A percentile compares a stretch with the other conserved stretches of the same genome.
phyloP scores from a whole-genome alignment of 1,284 basidiomycete species.

The Agroathelia rolfsii region DNA sequence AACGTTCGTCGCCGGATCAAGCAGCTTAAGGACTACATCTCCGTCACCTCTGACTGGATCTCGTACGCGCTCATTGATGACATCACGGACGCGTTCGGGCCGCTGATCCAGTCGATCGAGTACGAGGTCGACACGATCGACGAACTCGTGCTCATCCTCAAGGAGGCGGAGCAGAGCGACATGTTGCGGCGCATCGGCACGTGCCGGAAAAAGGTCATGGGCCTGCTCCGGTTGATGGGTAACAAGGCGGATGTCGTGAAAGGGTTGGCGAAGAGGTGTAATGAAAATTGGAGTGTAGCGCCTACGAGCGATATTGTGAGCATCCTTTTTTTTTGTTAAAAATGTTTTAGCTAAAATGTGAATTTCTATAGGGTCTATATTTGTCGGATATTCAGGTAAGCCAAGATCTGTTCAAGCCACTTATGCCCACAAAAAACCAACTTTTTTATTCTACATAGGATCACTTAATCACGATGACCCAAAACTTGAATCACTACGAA shows the following conservation, averaged over 20 bases:
- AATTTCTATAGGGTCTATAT: slow-evolving; percentile 65
- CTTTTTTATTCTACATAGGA: slow-evolving; percentile 42
- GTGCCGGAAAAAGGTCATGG: slow-evolving; percentile 99
- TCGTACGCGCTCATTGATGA: slow-evolving; percentile 99
- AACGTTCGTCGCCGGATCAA: slow-evolving; percentile 97
- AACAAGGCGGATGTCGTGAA: slow-evolving; percentile 99
- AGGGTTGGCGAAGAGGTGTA: slow-evolving; percentile 94
- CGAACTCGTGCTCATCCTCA: slow-evolving; percentile 94
- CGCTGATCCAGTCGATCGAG: slow-evolving; percentile 96
- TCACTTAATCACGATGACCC: slow-evolving; percentile 99
- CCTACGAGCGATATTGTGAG: slow-evolving; percentile 94
- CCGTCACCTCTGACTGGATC: slow-evolving; percentile 99
- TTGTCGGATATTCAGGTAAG: slow-evolving; percentile 81
- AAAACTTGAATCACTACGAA: slow-evolving; percentile 98
- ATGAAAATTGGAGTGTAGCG: slow-evolving; percentile 98
- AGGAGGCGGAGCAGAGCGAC: slow-evolving; percentile 57
- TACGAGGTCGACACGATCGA: slow-evolving; percentile 99
- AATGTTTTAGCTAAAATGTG: neutral
- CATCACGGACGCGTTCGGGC: slow-evolving; percentile 98
- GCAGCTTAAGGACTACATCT: slow-evolving; percentile 99
- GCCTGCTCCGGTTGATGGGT: slow-evolving; percentile 89
- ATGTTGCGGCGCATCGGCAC: slow-evolving; percentile 83
- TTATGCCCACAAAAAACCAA: too few relatives aligned
- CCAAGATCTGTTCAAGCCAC: slow-evolving; percentile 1
- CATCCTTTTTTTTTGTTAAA: slow-evolving; percentile 10